A percentile compares a stretch with the other conserved stretches of the same genome.
Conservation (phyloP, 495 filamentous ascomycete species). For the Tuber aestivum region DNA sequence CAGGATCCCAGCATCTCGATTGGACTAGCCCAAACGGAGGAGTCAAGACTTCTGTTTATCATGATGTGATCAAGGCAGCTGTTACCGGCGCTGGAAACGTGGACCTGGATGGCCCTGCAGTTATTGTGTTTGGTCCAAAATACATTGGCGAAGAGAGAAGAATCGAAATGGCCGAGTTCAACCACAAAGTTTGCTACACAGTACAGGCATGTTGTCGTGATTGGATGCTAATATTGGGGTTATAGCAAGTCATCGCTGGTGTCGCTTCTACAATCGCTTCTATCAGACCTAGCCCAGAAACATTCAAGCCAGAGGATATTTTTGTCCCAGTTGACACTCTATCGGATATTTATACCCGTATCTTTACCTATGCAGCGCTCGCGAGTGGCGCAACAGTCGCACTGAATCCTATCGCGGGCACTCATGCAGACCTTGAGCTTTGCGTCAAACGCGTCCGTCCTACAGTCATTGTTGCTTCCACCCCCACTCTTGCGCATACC, state of each 20-base stretch:
- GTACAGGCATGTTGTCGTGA: not conserved
- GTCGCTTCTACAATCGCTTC: constrained; percentile 69
- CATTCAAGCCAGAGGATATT: constrained; percentile 65
- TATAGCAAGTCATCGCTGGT: constrained; percentile 71
- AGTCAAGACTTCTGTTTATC: constrained; percentile 33
- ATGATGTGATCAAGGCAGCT: constrained; percentile 27
- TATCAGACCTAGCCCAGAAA: constrained; percentile 61
- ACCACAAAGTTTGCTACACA: constrained; percentile 21
- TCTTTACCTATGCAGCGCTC: constrained; percentile 73
- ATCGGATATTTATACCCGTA: constrained; percentile 68
- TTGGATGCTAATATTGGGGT: constrained; percentile 44
- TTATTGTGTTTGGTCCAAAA: constrained; percentile 33
- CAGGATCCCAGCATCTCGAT: constrained; percentile 87
- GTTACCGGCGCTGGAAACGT: constrained; percentile 13
- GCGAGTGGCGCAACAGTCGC: constrained; percentile 78
- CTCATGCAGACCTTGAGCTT: constrained; percentile 60
- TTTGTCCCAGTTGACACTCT: constrained; percentile 86
- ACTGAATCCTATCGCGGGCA: constrained; percentile 76
- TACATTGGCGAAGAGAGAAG: constrained; percentile 21
- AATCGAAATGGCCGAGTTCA: constrained; percentile 33
- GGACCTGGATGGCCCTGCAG: constrained; percentile 33
- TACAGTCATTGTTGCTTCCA: constrained; percentile 74
- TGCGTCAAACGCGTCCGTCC: constrained; percentile 69
- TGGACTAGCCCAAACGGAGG: constrained; percentile 46
- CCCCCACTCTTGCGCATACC: constrained; percentile 62